phyloP scores from a whole-genome alignment of 2,329 filamentous ascomycete species.

The Sordariomycetes sp. region DNA sequence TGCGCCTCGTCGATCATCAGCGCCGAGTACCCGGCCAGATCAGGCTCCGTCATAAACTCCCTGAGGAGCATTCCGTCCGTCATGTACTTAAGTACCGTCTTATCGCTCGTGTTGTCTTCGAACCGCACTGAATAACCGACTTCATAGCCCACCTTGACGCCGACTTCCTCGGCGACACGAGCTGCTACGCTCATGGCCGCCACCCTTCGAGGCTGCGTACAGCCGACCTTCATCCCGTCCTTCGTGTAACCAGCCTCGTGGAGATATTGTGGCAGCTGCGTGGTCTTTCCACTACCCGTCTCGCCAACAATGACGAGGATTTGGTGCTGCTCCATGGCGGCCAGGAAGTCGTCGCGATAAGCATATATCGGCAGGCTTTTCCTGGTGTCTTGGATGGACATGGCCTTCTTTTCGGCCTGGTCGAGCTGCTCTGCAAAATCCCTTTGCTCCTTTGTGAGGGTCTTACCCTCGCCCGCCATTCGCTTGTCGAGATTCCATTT shows the following conservation, averaged over 20 bases:
- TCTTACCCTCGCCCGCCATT: constrained; percentile 60
- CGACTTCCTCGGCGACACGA: constrained; percentile 90
- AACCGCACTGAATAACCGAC: constrained; percentile 95
- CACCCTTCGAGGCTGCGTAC: constrained; percentile 89
- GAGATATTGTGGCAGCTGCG: constrained; percentile 87
- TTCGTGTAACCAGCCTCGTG: constrained; percentile 87
- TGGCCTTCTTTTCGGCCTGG: constrained; percentile 77
- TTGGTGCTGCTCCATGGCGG: constrained; percentile 78
- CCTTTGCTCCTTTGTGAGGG: constrained; percentile 67
- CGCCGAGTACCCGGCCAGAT: constrained; percentile 70
- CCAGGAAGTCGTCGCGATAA: constrained; percentile 75
- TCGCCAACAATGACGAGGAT: constrained; percentile 88
- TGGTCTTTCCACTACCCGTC: constrained; percentile 92
- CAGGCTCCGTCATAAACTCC: constrained; percentile 82
- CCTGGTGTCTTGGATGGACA: constrained; percentile 82
- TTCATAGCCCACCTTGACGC: constrained; percentile 78
- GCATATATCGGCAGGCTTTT: constrained; percentile 85
- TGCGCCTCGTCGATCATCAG: constrained; percentile 98
- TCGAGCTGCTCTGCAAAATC: constrained; percentile 73
- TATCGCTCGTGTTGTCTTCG: constrained; percentile 83
- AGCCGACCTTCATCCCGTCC: constrained; percentile 73
- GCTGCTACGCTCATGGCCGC: constrained; percentile 97
- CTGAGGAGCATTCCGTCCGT: constrained; percentile 92
- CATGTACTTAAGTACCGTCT: constrained; percentile 91
- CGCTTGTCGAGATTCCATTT: constrained; percentile 71